Percentiles rank a stretch among this genome's conserved stretches.
Evolutionary conservation across 2,329 filamentous ascomycete species (phyloP).

Genomic region (Pseudogymnoascus sp.): DNA sequence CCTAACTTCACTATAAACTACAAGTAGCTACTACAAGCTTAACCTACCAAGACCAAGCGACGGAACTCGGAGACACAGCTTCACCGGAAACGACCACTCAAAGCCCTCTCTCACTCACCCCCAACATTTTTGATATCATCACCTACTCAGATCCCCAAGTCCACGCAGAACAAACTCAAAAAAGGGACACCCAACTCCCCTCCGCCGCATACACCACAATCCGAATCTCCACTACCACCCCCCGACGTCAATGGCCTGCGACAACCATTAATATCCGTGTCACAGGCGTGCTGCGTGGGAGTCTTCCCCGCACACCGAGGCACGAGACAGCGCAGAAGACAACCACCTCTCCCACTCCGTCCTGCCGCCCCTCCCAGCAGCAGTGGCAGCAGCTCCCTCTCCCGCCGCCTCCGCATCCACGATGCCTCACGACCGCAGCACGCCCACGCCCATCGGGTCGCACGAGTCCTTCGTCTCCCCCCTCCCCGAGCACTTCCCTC

Average conservation of each 20-base stretch:
- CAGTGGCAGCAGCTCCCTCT: slow-evolving; percentile 23
- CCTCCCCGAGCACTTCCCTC: slow-evolving; percentile 16
- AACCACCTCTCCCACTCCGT: slow-evolving; percentile 2
- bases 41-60: background rate
- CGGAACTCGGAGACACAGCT: background rate
- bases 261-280: slow-evolving; percentile 44
- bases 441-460: slow-evolving; percentile 26
- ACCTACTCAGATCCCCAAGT: background rate
- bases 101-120: background rate
- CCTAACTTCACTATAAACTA: background rate
- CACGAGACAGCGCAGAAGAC: slow-evolving; percentile 28
- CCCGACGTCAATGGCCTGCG: slow-evolving; percentile 45
- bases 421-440: slow-evolving; percentile 37
- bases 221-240: background rate
- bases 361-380: background rate
- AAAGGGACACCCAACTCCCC: background rate
- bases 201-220: background rate
- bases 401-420: slow-evolving; percentile 31
- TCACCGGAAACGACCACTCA: background rate
- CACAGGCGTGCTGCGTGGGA: slow-evolving; percentile 51
- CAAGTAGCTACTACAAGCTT: too few species aligned
- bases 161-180: background rate
- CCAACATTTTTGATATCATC: background rate
- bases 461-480: slow-evolving; percentile 21
- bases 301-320: slow-evolving; percentile 49